These are phyloP conservation scores for Hygrophorus pudorinus DNA, from an alignment of 768 basidiomycete genomes.

Conservation along the genomic window DNA sequence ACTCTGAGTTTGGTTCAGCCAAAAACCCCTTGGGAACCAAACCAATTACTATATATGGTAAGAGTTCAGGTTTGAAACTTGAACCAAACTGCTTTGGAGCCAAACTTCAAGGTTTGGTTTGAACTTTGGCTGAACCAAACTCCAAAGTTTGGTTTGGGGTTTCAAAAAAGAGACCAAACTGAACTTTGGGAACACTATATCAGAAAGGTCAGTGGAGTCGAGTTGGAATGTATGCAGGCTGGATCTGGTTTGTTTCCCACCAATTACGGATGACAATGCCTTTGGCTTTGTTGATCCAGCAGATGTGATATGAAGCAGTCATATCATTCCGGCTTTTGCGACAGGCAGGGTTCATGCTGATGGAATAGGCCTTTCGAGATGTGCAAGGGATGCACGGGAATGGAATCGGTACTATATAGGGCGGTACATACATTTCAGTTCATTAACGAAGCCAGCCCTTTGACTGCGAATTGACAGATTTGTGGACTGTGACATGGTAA, in stretches of 20 bases:
- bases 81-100: too few relatives aligned
- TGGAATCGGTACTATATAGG: slow-evolving; percentile 25
- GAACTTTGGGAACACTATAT: too few relatives aligned
- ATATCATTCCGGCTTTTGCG: slow-evolving; percentile 24
- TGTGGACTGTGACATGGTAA: slow-evolving; percentile 29
- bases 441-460: neutral
- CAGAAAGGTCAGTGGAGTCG: slow-evolving; percentile 12
- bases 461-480: slow-evolving; percentile 20
- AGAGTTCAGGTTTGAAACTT: too few relatives aligned
- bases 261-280: too few relatives aligned
- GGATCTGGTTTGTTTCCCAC: slow-evolving; percentile 17
- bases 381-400: slow-evolving; percentile 8
- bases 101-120: too few relatives aligned
- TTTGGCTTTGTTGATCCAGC: slow-evolving; percentile 26
- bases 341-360: slow-evolving; percentile 15
- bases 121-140: too few relatives aligned
- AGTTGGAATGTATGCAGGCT: slow-evolving; percentile 11
- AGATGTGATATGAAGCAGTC: slow-evolving; percentile 20
- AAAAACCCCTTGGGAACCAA: too few relatives aligned
- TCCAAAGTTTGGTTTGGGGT: too few relatives aligned
- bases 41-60: too few relatives aligned
- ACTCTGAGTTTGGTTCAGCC: too few relatives aligned
- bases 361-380: slow-evolving; percentile 7
- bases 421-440: slow-evolving; percentile 18
- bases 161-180: too few relatives aligned